Conservation (phyloP, 148 eudicot species). For the Fagopyrum tataricum region DNA sequence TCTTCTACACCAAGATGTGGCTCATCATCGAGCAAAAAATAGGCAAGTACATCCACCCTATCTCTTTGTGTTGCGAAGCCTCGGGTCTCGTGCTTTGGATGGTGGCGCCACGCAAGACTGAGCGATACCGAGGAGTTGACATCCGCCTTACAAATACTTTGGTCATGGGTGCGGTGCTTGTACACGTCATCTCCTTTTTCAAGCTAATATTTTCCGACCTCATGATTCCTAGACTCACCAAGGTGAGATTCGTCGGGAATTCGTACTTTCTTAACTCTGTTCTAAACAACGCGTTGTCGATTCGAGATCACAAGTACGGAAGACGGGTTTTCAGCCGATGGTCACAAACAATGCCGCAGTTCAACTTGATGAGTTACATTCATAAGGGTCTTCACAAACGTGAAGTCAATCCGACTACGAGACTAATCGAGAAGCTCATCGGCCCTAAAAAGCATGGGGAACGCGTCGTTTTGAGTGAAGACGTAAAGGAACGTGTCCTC, state of each 20-base stretch:
- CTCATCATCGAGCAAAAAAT: constrained; percentile 1
- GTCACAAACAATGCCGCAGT: constrained; percentile 2
- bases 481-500: neutral
- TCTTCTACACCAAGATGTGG: constrained; percentile 10
- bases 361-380: neutral
- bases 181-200: neutral
- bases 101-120: neutral
- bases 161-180: neutral
- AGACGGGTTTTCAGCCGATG: neutral
- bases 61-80: neutral
- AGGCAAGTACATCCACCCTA: neutral
- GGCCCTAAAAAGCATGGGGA: neutral
- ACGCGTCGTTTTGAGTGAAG: neutral
- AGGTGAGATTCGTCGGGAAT: neutral
- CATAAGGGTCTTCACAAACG: neutral
- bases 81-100: neutral
- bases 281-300: neutral
- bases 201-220: neutral
- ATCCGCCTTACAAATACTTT: neutral
- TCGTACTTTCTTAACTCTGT: neutral
- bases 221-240: neutral
- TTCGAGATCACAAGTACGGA: neutral
- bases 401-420: neutral
- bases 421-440: neutral
- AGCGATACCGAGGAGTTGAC: neutral